Conservation (phyloP, 2,329 filamentous ascomycete species). For the Aspergillus novoparasiticus region DNA sequence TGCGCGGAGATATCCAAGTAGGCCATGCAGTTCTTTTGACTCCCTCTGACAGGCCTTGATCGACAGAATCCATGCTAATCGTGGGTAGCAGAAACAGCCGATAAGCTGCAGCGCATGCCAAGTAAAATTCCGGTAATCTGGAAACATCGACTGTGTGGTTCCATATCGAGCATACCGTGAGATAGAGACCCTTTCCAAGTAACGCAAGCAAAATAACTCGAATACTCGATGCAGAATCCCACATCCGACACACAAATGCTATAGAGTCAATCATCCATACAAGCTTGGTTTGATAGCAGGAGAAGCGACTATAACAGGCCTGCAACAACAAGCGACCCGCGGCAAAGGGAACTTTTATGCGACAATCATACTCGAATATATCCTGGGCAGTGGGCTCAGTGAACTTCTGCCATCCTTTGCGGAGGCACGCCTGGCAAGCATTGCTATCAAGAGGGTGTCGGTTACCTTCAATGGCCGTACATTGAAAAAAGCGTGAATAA, state of each 20-base stretch:
- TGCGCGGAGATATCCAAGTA: neutral
- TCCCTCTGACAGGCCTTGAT: neutral
- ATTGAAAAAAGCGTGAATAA: neutral
- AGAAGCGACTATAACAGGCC: neutral
- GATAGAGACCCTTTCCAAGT: neutral
- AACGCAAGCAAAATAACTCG: neutral
- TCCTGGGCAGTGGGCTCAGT: slow-evolving; percentile 5
- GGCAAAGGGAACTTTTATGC: neutral
- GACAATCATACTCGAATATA: neutral
- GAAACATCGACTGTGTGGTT: neutral
- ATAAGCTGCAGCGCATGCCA: neutral
- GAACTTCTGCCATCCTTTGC: slow-evolving; percentile 17
- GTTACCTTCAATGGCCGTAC: neutral
- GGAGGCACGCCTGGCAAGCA: slow-evolving; percentile 18
- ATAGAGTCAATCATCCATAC: neutral
- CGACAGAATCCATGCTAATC: neutral
- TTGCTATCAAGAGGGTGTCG: neutral
- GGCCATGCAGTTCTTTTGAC: neutral
- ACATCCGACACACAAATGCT: neutral
- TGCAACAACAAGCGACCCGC: neutral
- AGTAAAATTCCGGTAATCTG: neutral
- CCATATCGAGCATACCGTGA: neutral
- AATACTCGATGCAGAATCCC: neutral
- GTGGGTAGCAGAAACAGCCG: neutral
- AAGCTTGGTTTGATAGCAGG: neutral